Percentiles rank a stretch among this genome's conserved stretches.
These are phyloP conservation scores for Hanseniaspora occidentalis DNA, from an alignment of 805 yeast genomes.

Conservation along the genomic window DNA sequence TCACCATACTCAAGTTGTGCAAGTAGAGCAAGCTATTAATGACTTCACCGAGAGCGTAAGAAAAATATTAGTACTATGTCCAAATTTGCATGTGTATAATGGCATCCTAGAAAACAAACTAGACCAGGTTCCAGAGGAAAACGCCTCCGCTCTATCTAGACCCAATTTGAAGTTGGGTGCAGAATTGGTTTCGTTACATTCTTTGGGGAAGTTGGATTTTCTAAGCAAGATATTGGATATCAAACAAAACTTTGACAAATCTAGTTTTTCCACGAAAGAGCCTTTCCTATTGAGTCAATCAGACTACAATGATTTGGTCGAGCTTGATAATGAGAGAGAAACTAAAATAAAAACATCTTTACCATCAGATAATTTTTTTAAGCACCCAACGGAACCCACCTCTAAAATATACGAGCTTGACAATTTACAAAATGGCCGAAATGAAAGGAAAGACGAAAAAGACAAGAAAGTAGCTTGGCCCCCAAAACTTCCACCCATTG, in stretches of 20 bases:
- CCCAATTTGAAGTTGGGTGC: constrained; percentile 49
- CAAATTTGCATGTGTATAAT: constrained; percentile 33
- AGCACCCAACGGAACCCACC: too few species aligned
- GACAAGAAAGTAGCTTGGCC: constrained; percentile 28
- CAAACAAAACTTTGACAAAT: constrained; percentile 16
- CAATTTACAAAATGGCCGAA: too few species aligned
- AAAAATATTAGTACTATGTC: constrained; percentile 42
- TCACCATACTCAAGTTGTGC: constrained; percentile 18
- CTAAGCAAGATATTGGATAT: constrained; percentile 43
- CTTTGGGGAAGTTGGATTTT: constrained; percentile 34
- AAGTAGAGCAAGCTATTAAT: constrained; percentile 40
- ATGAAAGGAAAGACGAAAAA: neutral
- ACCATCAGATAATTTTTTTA: constrained; percentile 1
- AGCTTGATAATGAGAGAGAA: constrained; percentile 12
- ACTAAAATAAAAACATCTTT: constrained; percentile 5
- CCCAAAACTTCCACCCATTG: constrained; percentile 61
- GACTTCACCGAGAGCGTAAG: constrained; percentile 40
- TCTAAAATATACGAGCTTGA: too few species aligned
- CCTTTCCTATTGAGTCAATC: constrained; percentile 10
- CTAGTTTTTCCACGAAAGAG: constrained; percentile 5
- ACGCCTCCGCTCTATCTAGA: constrained; percentile 36
- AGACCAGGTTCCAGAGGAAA: constrained; percentile 13
- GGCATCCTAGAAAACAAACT: constrained; percentile 19
- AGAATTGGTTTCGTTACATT: constrained; percentile 41
- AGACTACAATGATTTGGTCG: constrained; percentile 8